Conservation (phyloP, 2,329 filamentous ascomycete species). For the Fusarium sp. region DNA sequence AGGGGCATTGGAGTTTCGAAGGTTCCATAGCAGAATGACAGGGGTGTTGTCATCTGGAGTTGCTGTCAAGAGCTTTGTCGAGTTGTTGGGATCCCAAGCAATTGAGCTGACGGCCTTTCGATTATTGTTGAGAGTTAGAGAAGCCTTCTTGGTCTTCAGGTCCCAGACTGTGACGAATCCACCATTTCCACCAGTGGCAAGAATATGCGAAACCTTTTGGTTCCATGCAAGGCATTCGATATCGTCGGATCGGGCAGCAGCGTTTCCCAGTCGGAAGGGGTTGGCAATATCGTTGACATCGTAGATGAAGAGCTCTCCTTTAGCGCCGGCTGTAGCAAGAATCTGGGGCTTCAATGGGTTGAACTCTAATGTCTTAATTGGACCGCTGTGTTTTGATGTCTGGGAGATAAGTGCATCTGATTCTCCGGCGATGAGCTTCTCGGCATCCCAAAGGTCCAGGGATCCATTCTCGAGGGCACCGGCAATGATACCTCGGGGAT, state of each 20-base stretch:
- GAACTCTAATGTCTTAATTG: constrained; percentile 96
- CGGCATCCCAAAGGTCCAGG: constrained; percentile 93
- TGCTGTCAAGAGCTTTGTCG: constrained; percentile 93
- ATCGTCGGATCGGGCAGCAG: constrained; percentile 90
- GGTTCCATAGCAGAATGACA: constrained; percentile 91
- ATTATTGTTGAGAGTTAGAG: constrained; percentile 93
- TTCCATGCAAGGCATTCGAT: constrained; percentile 99
- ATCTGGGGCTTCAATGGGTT: constrained; percentile 93
- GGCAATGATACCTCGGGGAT: constrained; percentile 89
- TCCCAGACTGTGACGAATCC: constrained; percentile 99
- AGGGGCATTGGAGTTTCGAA: constrained; percentile 94
- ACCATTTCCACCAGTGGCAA: constrained; percentile 91
- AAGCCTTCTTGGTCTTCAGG: constrained; percentile 97
- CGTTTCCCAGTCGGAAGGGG: constrained; percentile 88
- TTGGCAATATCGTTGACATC: constrained; percentile 91
- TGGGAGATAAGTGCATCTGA: constrained; percentile 85
- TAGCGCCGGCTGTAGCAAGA: constrained; percentile 90
- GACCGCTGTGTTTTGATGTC: constrained; percentile 88
- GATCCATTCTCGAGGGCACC: constrained; percentile 95
- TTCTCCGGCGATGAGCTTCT: constrained; percentile 68
- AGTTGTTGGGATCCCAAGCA: constrained; percentile 95
- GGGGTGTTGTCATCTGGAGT: constrained; percentile 90
- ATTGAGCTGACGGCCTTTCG: constrained; percentile 95
- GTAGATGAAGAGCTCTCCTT: constrained; percentile 96
- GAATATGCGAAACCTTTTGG: constrained; percentile 94